Base-by-base conservation (phyloP, 495 filamentous ascomycete genomes). In the Talaromyces trachyspermus region DNA sequence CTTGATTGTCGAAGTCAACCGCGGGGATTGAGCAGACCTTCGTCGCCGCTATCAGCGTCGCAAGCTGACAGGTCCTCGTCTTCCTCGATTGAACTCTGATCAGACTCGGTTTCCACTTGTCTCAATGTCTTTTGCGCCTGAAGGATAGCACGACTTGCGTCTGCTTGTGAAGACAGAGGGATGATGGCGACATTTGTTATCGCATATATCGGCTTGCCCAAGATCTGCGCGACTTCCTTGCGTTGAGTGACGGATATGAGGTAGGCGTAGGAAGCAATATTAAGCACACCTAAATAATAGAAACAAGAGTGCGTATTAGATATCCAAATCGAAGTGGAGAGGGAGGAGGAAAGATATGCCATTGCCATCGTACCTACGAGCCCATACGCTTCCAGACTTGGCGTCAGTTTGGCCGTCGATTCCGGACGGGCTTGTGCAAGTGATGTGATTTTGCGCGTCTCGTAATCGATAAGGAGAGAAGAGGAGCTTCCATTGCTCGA, bases 311-410 rank as follows among this genome's bases (percentile, higher is more conserved):
- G 4, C 39, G 20, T 25, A 26, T 49, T 25, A 38, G 27, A 22
- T 27, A 49, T 18, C 14, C 10, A 19, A 32, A 5, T 18, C 24
- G 9, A 0, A 43, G 15, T n/a, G 15, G 17, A 10, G 22, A 45
- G 29, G n/a, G n/a, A n/a, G n/a, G n/a, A n/a, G n/a, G n/a, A n/a
- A n/a, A n/a, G n/a, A n/a, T n/a, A n/a, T n/a, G n/a, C n/a, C n/a
- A n/a, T n/a, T n/a, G n/a, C n/a, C n/a, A n/a, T n/a, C 77, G 51
- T 71, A 95, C 91, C 91, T 59, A 95, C 78, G 39, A 96, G 78
- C 11, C 92, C 91, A 66, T 89, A 83, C 10, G 79, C 77, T 55
- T 96, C 92, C 35, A 95, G 72, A 37, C 22, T 22, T 23, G 65
- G 53, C 6, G 66, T 63, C 12, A 52, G 53, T n/a, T 56, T 65